phyloP scores from a whole-genome alignment of 257 asterid species.

The Primulina eburnea region DNA sequence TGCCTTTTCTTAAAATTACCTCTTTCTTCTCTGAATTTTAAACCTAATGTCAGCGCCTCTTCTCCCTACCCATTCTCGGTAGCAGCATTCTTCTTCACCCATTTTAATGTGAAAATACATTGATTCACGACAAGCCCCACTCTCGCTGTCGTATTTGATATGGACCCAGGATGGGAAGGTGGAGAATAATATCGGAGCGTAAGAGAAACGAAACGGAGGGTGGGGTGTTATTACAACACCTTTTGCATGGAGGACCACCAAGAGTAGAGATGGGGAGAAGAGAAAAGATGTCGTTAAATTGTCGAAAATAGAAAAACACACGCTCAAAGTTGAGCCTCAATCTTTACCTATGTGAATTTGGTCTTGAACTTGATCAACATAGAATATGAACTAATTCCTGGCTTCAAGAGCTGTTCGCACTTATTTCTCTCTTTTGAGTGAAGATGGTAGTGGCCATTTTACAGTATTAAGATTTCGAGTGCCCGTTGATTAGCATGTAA shows the following conservation, averaged over 20 bases:
- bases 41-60: background rate
- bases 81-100: background rate
- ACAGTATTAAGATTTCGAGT: no score
- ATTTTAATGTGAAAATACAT: background rate
- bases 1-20: background rate
- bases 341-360: background rate
- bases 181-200: background rate
- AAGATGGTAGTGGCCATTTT: no score
- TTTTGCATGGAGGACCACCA: background rate
- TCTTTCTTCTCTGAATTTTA: background rate
- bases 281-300: background rate
- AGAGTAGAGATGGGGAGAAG: background rate
- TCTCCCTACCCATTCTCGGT: background rate
- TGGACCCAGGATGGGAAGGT: background rate
- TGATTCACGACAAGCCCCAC: background rate
- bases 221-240: no score
- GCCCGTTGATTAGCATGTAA: no score
- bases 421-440: no score
- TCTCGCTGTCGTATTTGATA: background rate
- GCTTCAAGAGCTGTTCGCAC: background rate
- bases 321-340: no score
- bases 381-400: background rate
- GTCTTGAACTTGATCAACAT: background rate
- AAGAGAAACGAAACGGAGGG: background rate
- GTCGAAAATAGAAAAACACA: no score